Base-by-base conservation (phyloP, 192 early-diverging fungal genomes). In the Umbelopsis vinacea region DNA sequence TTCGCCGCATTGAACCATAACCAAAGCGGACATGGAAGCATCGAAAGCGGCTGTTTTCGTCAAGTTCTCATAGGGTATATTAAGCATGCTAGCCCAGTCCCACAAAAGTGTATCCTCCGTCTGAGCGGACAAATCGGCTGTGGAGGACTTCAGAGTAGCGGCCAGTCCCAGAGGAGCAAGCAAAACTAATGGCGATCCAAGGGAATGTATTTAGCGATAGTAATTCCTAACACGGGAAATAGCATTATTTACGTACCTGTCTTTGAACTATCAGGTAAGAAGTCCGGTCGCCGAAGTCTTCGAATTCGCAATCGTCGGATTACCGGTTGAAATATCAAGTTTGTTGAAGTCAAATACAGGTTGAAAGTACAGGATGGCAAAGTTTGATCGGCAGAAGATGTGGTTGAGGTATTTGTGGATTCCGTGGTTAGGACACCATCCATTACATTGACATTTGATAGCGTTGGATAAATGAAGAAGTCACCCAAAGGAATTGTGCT, bases 321-420 rank as follows among this genome's bases (percentile, higher is more conserved):
- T 52, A 57, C 66, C 0, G 77, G 77, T 52, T 78, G 77, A 38
- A 78, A 74, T 10, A 78, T 71, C 11, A 78, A 35, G 24, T 78
- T 78, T 48, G 77, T 78, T 3, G 47, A 70, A 6, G 70, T 68
- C 22, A 78, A 54, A 43, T 78, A 78, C 33, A 78, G 52, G 29
- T 74, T 78, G 46, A 74, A 78, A 35, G 72, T 68, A 29, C 77
- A 78, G 52, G 72, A 73, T 53, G 70, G 66, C 19, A 67, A 45
- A 7, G 26, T 54, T 60, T 24, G 43, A 12, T 72, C 54, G 10
- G 22, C 19, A 21, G 17, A 11, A 1, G 22, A 45, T 35, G 26
- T 15, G 7, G 33, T 38, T 48, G 63, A 52, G 46, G 14, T 12
- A 9, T 17, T 23, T 15, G 11, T 29, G 8, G 26, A 35, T 5